A percentile compares a stretch with the other conserved stretches of the same genome.
Conservation (phyloP, 1,284 basidiomycete genomes). For the Peniophora sp. region DNA sequence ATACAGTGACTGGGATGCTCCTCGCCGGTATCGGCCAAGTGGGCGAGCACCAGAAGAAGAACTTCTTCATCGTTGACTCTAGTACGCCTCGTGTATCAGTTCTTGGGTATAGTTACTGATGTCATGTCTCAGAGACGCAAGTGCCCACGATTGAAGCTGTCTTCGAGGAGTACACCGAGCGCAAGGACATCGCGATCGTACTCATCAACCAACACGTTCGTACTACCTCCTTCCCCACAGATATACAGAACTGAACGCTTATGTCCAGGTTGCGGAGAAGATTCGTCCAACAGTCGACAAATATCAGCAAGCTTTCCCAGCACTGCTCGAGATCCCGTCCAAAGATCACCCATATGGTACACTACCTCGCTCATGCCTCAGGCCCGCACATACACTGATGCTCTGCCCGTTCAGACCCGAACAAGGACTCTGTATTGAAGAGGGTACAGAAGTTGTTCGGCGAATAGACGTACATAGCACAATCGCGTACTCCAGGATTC, state of each 20-base stretch:
- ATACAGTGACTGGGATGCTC: slow-evolving; percentile 89
- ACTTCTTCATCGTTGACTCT: slow-evolving; percentile 87
- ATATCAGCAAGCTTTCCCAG: slow-evolving; percentile 95
- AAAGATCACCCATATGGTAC: slow-evolving; percentile 90
- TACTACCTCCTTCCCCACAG: slow-evolving; percentile 5
- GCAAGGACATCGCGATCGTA: slow-evolving; percentile 90
- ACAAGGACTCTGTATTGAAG: slow-evolving; percentile 95
- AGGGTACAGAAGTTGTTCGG: slow-evolving; percentile 96
- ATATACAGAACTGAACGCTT: not conserved
- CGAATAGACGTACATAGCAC: slow-evolving; percentile 42
- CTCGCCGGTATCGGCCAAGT: slow-evolving; percentile 90
- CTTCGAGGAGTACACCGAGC: slow-evolving; percentile 88
- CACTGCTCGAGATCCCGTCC: slow-evolving; percentile 93
- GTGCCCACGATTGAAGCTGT: slow-evolving; percentile 81
- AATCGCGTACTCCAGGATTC: too few relatives aligned
- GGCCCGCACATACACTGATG: not conserved
- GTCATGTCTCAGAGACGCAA: slow-evolving; percentile 65
- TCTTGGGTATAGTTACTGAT: not conserved
- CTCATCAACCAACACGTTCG: slow-evolving; percentile 95
- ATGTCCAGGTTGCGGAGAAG: slow-evolving; percentile 82
- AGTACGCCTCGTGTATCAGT: slow-evolving; percentile 45
- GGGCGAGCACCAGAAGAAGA: slow-evolving; percentile 86
- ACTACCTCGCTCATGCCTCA: slow-evolving; percentile 14
- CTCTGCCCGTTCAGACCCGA: slow-evolving; percentile 61
- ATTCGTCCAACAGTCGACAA: slow-evolving; percentile 93